A percentile compares a stretch with the other conserved stretches of the same genome.
Evolutionary conservation across 768 basidiomycete species (phyloP).

Genomic region (Tulasnella sp.): DNA sequence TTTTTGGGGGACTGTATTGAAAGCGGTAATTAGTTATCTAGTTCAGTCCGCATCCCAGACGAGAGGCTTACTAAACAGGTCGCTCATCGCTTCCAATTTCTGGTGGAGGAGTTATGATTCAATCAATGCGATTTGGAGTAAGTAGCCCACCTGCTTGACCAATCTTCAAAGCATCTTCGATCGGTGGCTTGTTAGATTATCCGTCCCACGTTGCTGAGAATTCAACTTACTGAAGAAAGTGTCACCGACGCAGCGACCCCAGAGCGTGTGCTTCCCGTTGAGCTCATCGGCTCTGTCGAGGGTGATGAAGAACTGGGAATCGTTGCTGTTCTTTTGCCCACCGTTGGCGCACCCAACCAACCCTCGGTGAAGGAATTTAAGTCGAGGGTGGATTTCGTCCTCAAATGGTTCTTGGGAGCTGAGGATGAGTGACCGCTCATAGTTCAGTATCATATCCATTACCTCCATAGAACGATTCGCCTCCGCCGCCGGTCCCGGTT

Average conservation of each 20-base stretch:
- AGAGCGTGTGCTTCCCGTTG: conserved; percentile 91
- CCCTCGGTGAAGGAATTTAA: conserved; percentile 86
- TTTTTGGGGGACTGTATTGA: conserved; percentile 74
- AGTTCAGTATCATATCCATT: conserved; percentile 19
- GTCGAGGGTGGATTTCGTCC: conserved; percentile 89
- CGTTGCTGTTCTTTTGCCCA: conserved; percentile 81
- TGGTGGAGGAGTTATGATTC: conserved; percentile 35
- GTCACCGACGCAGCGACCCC: conserved; percentile 84
- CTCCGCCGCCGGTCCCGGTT: conserved; percentile 85
- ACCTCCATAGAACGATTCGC: conserved; percentile 95
- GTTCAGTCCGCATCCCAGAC: background rate
- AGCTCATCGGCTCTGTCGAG: conserved; percentile 90
- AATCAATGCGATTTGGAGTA: background rate
- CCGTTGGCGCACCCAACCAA: conserved; percentile 92
- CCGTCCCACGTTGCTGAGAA: too few species aligned
- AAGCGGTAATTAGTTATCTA: background rate
- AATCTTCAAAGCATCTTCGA: conserved; percentile 82
- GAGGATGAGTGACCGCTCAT: conserved; percentile 27
- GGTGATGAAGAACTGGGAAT: conserved; percentile 94
- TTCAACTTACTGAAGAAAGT: conserved; percentile 75
- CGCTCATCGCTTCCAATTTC: conserved; percentile 70
- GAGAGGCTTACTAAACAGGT: conserved; percentile 71
- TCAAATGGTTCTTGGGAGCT: conserved; percentile 73
- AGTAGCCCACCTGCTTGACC: conserved; percentile 70
- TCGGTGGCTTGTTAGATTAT: background rate